phyloP scores from a whole-genome alignment of 805 yeast genomes.

The Myxozyma kluyveri region DNA sequence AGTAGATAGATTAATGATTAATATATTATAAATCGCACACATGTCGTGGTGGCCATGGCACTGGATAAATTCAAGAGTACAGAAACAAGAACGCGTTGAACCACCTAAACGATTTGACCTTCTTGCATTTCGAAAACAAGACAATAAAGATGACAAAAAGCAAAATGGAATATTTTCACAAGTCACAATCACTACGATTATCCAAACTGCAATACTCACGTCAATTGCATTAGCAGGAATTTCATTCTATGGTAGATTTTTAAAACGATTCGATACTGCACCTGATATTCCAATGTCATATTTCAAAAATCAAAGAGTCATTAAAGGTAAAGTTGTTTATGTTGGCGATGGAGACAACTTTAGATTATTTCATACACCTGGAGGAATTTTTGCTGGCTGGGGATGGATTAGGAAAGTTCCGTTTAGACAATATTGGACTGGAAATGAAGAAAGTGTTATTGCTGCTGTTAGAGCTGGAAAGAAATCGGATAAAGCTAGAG shows the following conservation, averaged over 20 bases:
- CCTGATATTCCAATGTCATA: conserved; percentile 15
- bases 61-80: no score
- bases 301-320: conserved; percentile 1
- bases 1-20: no score
- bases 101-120: no score
- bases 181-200: not conserved
- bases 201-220: not conserved
- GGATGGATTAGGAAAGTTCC: conserved; percentile 81
- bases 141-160: no score
- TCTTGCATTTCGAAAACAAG: no score
- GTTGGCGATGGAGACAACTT: conserved; percentile 63
- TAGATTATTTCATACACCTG: conserved; percentile 89
- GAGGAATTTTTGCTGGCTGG: conserved; percentile 88
- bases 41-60: no score
- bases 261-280: conserved; percentile 27
- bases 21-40: no score
- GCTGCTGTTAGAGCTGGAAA: no score
- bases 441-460: no score
- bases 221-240: conserved; percentile 1
- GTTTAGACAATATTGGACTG: conserved; percentile 10
- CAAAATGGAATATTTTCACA: no score
- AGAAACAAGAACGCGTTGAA: no score
- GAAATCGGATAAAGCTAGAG: no score
- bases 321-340: conserved; percentile 30
- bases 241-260: conserved; percentile 11